phyloP scores from a whole-genome alignment of 2,329 filamentous ascomycete species.

The Stachybotrys chartarum region DNA sequence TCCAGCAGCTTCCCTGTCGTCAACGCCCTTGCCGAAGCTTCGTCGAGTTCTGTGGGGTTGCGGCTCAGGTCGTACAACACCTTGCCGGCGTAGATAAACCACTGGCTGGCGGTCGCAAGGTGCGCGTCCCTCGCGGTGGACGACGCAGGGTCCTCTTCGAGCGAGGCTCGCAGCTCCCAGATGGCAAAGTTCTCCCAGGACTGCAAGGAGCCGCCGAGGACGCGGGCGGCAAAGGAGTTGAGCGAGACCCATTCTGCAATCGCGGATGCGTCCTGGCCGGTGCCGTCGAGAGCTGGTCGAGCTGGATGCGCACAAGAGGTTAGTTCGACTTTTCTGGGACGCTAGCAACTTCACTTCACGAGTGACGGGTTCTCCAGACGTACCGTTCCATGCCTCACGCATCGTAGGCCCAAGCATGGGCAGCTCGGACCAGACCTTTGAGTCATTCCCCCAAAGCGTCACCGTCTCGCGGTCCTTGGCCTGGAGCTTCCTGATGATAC shows the following conservation, averaged over 20 bases:
- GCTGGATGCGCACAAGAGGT: conserved; percentile 6
- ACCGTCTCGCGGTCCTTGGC: conserved; percentile 12
- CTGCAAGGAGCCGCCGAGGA: conserved; percentile 14
- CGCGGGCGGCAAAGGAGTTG: conserved; percentile 24
- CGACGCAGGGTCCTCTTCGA: conserved; percentile 16
- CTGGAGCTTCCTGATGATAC: conserved; percentile 13
- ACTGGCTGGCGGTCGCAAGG: conserved; percentile 17
- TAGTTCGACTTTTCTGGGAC: neutral
- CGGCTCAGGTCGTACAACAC: conserved; percentile 11
- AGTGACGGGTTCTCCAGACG: conserved; percentile 4
- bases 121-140: conserved; percentile 9
- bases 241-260: conserved; percentile 20
- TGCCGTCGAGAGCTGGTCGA: conserved; percentile 14
- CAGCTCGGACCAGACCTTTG: conserved; percentile 19
- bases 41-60: conserved; percentile 8
- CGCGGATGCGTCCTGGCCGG: conserved; percentile 10
- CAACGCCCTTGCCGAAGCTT: conserved; percentile 10
- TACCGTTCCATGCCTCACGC: conserved; percentile 22
- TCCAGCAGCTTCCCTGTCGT: conserved; percentile 12
- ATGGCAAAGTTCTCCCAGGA: conserved; percentile 19
- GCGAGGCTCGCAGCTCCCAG: conserved; percentile 20
- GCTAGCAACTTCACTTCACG: neutral
- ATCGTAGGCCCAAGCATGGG: conserved; percentile 21
- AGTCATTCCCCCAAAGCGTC: conserved; percentile 18
- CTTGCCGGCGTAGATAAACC: conserved; percentile 21